Base-by-base conservation (phyloP, 441 rosid genomes). In the Isatis lusitanica region DNA sequence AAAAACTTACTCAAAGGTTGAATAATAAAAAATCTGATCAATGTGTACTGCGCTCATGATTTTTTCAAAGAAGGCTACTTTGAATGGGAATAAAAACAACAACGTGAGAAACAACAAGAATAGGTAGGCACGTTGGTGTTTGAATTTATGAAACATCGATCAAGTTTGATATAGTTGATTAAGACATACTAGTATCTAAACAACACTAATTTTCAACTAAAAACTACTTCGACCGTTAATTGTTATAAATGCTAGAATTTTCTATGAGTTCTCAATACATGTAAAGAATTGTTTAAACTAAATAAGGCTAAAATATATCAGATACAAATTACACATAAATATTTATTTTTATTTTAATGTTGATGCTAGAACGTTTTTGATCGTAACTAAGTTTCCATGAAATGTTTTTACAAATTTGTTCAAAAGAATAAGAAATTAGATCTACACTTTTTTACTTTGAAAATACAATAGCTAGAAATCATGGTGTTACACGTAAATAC, bases 31-130 rank as follows among this genome's bases (percentile, higher is more conserved):
- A 62, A 17, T 12, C 15, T 63, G 7, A 9, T 33, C 13, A 16
- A 57, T 9, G 21, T 31, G 24, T 31, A 63, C 16, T 17, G 12
- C 42, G 33, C 17, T 43, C 24, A 18, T 4, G 47, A 35, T 21
- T 35, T 62, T 73, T 64, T 58, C 55, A 73, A 73, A 4, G 12
- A 16, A 24, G 39, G 42, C 65, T 73, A 73, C 58, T 64, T 73
- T 73, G 71, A 73, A 64, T 55, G 51, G 15, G 5, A 73, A 36
- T 12, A 15, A 17, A 40, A 46, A 30, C 16, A 42, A 44, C 64
- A 44, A 53, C 47, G 46, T 73, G 58, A 44, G 31, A 64, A 35
- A 43, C 69, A 62, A 62, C 17, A 42, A 63, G 55, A 33, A 15
- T n/a, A 21, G 28, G 9, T 43, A 18, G 36, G 12, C 43, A 52